phyloP scores from a whole-genome alignment of 495 filamentous ascomycete species.

The Podospora pseudoanserina region DNA sequence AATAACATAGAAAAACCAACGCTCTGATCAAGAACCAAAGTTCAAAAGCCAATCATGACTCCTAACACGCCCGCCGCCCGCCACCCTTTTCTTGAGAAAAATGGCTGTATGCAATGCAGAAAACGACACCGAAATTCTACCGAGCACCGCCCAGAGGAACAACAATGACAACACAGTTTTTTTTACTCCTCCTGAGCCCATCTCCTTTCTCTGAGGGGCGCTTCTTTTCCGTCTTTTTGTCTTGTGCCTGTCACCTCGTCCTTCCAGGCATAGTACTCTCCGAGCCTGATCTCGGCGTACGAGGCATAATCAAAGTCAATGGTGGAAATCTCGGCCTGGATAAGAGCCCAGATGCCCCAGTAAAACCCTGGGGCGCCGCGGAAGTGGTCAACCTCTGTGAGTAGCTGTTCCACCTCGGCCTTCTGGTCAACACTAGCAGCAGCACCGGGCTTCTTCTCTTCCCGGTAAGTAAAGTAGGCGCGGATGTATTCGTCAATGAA shows the following conservation, averaged over 20 bases:
- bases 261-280: slow-evolving; percentile 97
- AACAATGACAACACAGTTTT: not conserved
- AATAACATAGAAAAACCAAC: not conserved
- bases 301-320: slow-evolving; percentile 97
- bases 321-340: slow-evolving; percentile 89
- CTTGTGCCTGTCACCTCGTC: slow-evolving; percentile 62
- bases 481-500: slow-evolving; percentile 81
- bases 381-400: slow-evolving; percentile 79
- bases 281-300: slow-evolving; percentile 82
- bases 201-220: slow-evolving; percentile 71
- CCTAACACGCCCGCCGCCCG: not conserved
- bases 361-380: slow-evolving; percentile 84
- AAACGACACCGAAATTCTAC: not conserved
- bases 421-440: slow-evolving; percentile 50
- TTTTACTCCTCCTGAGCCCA: slow-evolving; percentile 64
- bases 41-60: not conserved
- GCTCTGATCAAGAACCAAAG: not conserved
- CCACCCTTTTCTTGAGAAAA: not conserved
- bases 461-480: slow-evolving; percentile 47
- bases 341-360: slow-evolving; percentile 94
- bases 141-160: not conserved
- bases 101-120: not conserved
- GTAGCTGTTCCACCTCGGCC: slow-evolving; percentile 57
- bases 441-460: slow-evolving; percentile 29
- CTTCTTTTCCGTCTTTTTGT: slow-evolving; percentile 53